Conservation (phyloP, 192 early-diverging fungal species). For the Backusella tarrabulga region DNA sequence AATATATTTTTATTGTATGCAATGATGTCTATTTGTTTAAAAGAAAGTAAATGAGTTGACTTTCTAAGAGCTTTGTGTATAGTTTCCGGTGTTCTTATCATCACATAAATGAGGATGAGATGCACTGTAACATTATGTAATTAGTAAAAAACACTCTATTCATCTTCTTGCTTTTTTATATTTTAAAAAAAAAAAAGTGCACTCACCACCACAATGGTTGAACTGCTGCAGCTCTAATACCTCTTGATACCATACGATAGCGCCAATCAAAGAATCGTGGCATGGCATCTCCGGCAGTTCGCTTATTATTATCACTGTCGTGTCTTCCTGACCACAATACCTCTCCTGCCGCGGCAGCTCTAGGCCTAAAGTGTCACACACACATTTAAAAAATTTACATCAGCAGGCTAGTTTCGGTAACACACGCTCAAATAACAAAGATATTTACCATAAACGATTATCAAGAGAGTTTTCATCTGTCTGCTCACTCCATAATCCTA, state of each 20-base stretch:
- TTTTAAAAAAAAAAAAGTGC: neutral
- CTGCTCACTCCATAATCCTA: constrained; percentile 73
- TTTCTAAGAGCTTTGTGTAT: neutral
- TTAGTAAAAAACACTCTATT: neutral
- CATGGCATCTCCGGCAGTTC: constrained; percentile 57
- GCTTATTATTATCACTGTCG: constrained; percentile 46
- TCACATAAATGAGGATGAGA: neutral
- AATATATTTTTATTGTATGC: neutral
- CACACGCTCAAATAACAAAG: neutral
- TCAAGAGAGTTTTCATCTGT: constrained; percentile 64
- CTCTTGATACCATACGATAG: constrained; percentile 65
- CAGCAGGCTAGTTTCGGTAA: neutral
- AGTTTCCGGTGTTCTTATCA: neutral
- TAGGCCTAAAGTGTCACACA: constrained; percentile 40
- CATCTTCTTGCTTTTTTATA: neutral
- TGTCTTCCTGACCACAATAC: constrained; percentile 40
- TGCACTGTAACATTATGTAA: neutral
- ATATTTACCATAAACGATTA: constrained; percentile 55
- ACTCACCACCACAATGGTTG: constrained; percentile 52
- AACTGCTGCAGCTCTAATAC: constrained; percentile 67
- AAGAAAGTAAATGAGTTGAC: neutral
- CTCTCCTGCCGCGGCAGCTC: constrained; percentile 71
- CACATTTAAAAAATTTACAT: neutral
- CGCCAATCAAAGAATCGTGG: constrained; percentile 69
- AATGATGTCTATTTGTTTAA: neutral